These are phyloP conservation scores for Pyricularia grisea DNA, from an alignment of 2,329 filamentous ascomycete species.

Conservation along the genomic window DNA sequence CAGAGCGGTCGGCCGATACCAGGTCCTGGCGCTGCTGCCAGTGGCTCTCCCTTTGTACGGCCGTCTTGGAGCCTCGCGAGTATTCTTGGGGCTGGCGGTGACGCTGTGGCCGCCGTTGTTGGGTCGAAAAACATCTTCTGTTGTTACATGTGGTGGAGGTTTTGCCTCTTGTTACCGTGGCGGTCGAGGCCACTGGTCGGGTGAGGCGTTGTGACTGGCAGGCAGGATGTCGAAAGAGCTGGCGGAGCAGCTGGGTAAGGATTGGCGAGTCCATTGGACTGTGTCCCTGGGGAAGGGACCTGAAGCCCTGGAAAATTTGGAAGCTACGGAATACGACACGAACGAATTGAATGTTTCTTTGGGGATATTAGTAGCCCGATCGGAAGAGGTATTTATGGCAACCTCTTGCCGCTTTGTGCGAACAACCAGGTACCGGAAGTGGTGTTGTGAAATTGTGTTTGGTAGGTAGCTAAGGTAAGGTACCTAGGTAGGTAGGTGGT, in stretches of 20 bases:
- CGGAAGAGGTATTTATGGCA: not conserved
- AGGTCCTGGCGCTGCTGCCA: constrained; percentile 81
- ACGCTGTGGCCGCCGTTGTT: not conserved
- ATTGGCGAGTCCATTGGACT: constrained; percentile 10
- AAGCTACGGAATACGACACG: constrained; percentile 5
- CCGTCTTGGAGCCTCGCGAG: constrained; percentile 16
- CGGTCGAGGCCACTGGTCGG: constrained; percentile 18
- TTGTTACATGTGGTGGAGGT: constrained; percentile 10
- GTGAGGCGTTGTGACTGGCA: constrained; percentile 30
- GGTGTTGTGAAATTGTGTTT: not conserved
- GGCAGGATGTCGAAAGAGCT: constrained; percentile 69
- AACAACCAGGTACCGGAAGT: not conserved
- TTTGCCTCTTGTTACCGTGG: constrained; percentile 13
- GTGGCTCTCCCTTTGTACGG: constrained; percentile 47
- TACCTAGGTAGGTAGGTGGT: not conserved
- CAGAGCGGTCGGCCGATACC: constrained; percentile 65
- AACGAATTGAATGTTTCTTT: not conserved
- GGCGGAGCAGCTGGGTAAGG: constrained; percentile 71
- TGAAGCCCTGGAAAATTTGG: constrained; percentile 63
- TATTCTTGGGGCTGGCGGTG: constrained; percentile 7
- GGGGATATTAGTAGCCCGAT: not conserved
- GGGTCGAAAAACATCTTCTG: not conserved
- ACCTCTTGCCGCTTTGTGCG: not conserved
- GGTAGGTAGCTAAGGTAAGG: no score
- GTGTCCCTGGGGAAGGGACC: constrained; percentile 20